Percentiles rank a stretch among this genome's conserved stretches.
phyloP scores from a whole-genome alignment of 768 basidiomycete species.

The Clitopilus passeckerianus region DNA sequence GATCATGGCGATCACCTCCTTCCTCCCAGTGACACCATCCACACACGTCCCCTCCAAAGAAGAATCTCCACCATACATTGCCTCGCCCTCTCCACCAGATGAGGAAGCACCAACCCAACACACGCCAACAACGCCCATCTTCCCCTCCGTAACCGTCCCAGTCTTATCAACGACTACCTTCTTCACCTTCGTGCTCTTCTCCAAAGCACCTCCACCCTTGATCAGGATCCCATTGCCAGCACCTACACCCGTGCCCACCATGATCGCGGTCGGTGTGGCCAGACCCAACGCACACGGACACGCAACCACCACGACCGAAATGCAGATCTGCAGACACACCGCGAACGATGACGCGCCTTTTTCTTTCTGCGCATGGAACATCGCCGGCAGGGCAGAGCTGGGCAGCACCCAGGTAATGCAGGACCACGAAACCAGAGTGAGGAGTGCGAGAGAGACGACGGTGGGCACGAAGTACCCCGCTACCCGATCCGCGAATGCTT shows the following conservation, averaged over 20 bases:
- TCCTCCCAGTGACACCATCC: slow-evolving; percentile 57
- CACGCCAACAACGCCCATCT: slow-evolving; percentile 72
- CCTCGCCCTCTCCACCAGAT: slow-evolving; percentile 19
- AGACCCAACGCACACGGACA: slow-evolving; percentile 97
- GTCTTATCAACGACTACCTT: slow-evolving; percentile 94
- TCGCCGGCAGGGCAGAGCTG: slow-evolving; percentile 61
- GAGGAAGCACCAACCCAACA: slow-evolving; percentile 54
- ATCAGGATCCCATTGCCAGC: slow-evolving; percentile 97
- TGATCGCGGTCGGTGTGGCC: slow-evolving; percentile 96
- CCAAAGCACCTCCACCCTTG: slow-evolving; percentile 93
- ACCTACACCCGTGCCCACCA: slow-evolving; percentile 98
- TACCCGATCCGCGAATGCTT: slow-evolving; percentile 91
- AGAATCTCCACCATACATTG: slow-evolving; percentile 39
- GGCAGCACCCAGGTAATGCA: slow-evolving; percentile 55
- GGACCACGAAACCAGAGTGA: slow-evolving; percentile 87
- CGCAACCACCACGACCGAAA: slow-evolving; percentile 96
- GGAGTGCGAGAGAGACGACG: slow-evolving; percentile 74
- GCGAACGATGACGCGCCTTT: slow-evolving; percentile 84
- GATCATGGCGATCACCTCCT: slow-evolving; percentile 72
- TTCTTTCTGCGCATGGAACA: slow-evolving; percentile 57
- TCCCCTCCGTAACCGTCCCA: slow-evolving; percentile 95
- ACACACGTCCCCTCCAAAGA: slow-evolving; percentile 43
- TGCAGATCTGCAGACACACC: slow-evolving; percentile 94
- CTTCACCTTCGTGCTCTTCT: slow-evolving; percentile 81
- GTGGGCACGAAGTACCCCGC: slow-evolving; percentile 95